Evolutionary conservation across 176 grass and related monocot species (phyloP).

Genomic region (Avena insularis): DNA sequence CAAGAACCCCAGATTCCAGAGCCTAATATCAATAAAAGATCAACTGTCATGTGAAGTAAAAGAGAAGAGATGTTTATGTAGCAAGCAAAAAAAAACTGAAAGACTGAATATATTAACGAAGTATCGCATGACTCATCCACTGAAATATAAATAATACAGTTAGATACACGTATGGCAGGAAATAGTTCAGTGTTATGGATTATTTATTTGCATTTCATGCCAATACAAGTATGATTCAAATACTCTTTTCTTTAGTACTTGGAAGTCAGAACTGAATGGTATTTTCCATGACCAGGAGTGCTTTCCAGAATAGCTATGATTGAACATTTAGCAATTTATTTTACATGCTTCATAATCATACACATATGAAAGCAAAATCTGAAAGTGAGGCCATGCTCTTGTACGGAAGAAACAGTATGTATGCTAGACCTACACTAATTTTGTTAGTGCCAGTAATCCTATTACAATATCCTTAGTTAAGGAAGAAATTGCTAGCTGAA

Average conservation of each 20-base stretch:
- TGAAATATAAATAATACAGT: constrained; percentile 9
- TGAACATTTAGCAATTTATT: neutral
- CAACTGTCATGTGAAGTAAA: constrained; percentile 33
- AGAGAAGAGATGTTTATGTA: neutral
- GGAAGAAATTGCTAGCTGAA: neutral
- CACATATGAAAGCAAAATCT: neutral
- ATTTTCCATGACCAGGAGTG: constrained; percentile 10
- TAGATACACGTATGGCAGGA: neutral
- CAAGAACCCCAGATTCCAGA: constrained; percentile 70
- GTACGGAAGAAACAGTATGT: neutral
- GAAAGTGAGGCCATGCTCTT: neutral
- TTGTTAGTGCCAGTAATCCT: neutral
- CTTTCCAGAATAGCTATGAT: neutral
- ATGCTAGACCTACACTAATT: neutral
- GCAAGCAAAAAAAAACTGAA: neutral
- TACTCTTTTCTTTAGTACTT: neutral
- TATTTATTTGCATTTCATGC: neutral
- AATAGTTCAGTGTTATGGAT: neutral
- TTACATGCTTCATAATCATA: constrained; percentile 6
- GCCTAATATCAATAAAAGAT: constrained; percentile 52
- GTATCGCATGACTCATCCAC: constrained; percentile 14
- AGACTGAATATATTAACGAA: neutral
- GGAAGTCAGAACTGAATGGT: neutral
- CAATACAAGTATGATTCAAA: constrained; percentile 10
- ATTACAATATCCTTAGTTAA: neutral